Base-by-base conservation (phyloP, 192 early-diverging fungal species). In the Physocladia obscura region DNA sequence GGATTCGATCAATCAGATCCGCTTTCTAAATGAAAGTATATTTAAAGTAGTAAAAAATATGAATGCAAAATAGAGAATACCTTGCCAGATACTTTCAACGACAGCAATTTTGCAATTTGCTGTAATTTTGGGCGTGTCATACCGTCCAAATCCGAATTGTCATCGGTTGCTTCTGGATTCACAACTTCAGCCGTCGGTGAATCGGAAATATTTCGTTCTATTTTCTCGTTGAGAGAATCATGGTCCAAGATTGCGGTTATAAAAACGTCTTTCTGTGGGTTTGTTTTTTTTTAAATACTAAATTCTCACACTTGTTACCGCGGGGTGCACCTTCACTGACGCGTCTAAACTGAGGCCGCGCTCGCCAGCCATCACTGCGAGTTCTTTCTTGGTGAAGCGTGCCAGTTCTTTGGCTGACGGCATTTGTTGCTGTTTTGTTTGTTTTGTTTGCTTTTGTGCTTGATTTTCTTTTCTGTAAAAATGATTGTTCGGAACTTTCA, bases 181-280 rank as follows among this genome's bases (percentile, higher is more conserved):
- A 38, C 15, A 0, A 17, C 19, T 15, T 29, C 34, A 17, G 1
- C 15, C 8, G 4, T 11, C 8, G 5, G 29, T 24, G 19, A 13
- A 36, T 27, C 34, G 27, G 17, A 29, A 36, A 15, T 21, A 35
- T 27, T 17, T 59, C 32, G 51, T 6, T 54, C 19, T 54, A 19
- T 54, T 19, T 24, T 8, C 13, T 26, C 24, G 17, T 13, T 26
- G 24, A 26, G 17, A 13, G 52, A 13, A 13, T 54, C n/a, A 54
- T 54, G 52, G 8, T 11, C 1, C 27, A 35, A 15, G 31, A 62
- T 21, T 19, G 60, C 60, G 1, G 60, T 44, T 15, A 62, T 27
- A 6, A 62, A 22, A 6, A 17, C 39, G n/a, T 62, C 60, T 36
- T 59, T 59, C 57, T 59, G n/a, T n/a, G n/a, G n/a, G n/a, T n/a